Conservation (phyloP, 176 grass and related monocot genomes). For the Oryza australiensis region DNA sequence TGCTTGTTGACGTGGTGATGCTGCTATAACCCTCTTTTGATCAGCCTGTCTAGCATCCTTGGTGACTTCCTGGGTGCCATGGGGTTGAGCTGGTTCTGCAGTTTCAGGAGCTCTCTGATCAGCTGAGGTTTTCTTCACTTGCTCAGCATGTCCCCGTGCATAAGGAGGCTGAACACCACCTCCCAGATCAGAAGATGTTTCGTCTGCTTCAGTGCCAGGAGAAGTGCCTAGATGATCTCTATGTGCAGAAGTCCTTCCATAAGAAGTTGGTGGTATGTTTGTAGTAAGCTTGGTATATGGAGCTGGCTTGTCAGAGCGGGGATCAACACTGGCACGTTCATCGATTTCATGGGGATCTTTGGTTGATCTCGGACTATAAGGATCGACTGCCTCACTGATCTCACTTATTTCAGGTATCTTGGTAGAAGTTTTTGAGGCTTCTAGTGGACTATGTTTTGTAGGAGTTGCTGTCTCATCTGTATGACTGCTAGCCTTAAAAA, state of each 20-base stretch:
- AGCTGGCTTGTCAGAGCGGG: slow-evolving; percentile 2
- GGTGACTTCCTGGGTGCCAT: neutral
- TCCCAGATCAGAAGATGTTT: slow-evolving; percentile 11
- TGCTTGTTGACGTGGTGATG: slow-evolving; percentile 1
- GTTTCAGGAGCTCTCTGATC: slow-evolving; percentile 15
- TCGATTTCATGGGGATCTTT: neutral
- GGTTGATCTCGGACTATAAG: too few species aligned
- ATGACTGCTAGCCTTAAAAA: neutral
- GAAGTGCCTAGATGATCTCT: neutral
- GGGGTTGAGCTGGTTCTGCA: slow-evolving; percentile 19
- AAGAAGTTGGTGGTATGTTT: neutral
- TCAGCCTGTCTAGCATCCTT: slow-evolving; percentile 31
- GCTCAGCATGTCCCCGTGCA: neutral
- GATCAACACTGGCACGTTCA: neutral
- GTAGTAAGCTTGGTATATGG: neutral
- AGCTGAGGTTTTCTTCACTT: neutral
- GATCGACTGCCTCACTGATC: too few species aligned
- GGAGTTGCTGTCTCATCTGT: neutral
- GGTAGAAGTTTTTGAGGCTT: too few species aligned
- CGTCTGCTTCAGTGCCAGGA: neutral
- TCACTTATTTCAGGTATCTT: too few species aligned
- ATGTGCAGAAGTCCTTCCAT: neutral
- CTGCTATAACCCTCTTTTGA: slow-evolving; percentile 15
- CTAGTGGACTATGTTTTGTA: too few species aligned
- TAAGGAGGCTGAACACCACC: slow-evolving; percentile 14